Evolutionary conservation across 73 alveolate genomes (phyloP), one percentile per base, ranked within the genome.

Genomic region (Paraurostyla sp.): DNA sequence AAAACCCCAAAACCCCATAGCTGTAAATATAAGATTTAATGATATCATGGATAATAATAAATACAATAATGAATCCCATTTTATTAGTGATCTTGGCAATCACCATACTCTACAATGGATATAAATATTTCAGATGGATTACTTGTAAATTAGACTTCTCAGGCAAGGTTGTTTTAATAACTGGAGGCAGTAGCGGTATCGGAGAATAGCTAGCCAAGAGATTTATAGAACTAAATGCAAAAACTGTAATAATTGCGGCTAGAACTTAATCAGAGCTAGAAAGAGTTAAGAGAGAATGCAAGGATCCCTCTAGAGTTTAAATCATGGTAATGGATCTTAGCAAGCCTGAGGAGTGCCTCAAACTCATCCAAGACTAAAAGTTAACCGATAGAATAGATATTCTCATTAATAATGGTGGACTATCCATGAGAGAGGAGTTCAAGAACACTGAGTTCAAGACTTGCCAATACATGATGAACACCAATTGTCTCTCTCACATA

Each of bases 171-270:
- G 92, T 83, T 15, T 62, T 83, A 29, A 75, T 83, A 18, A 84
- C 95, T 25, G 95, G 95, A 30, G 95, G 91, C 29, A 51, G 88
- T 58, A 46, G 87, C 16, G 95, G 95, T 23, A 84, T 91, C 36
- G 95, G 95, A 16, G 91, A 75, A 49, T 32, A 91, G 38, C 89
- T 91, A 1, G 93, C 95, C 23, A 36, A 71, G 27, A 56, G 62
- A 46, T 73, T 91, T 51, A 43, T 54, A 59, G 56, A 75, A 42
- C 63, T 54, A 0, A 91, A 91, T 16, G 93, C 95, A 23, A 40
- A 52, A 59, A 30, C 35, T 75, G 91, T 91, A 1, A 36, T 91
- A 18, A 57, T 84, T 42, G 59, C 91, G 0, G 92, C 95, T 7
- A 69, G 95, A 35, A 83, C 83, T 9, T 30, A 54, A 7, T 46